Conservation (phyloP, 805 yeast genomes). For the Kluyveromyces siamensis region DNA sequence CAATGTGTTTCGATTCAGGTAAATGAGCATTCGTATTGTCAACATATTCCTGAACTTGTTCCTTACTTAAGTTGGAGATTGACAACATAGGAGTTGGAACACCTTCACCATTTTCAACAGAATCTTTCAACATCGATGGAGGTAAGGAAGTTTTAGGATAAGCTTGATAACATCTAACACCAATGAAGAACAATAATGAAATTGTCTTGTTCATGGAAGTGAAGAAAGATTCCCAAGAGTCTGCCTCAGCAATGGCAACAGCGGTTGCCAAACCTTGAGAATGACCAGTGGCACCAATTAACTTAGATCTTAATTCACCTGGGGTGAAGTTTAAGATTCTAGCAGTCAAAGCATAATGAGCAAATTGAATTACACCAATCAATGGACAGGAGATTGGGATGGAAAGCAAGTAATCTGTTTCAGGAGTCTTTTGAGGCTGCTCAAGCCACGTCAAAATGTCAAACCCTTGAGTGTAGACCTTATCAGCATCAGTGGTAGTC, state of each 20-base stretch:
- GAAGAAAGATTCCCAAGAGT: slow-evolving; percentile 78
- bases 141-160: slow-evolving; percentile 93
- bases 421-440: slow-evolving; percentile 80
- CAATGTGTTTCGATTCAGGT: slow-evolving; percentile 85
- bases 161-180: slow-evolving; percentile 80
- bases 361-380: slow-evolving; percentile 90
- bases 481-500: slow-evolving; percentile 67
- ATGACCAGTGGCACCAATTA: slow-evolving; percentile 79
- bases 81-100: slow-evolving; percentile 96
- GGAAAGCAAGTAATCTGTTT: slow-evolving; percentile 73
- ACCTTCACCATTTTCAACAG: slow-evolving; percentile 91
- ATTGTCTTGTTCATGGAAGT: slow-evolving; percentile 67
- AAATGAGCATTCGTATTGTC: slow-evolving; percentile 86
- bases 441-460: slow-evolving; percentile 83
- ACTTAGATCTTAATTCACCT: slow-evolving; percentile 65
- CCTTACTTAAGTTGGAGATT: slow-evolving; percentile 74
- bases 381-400: slow-evolving; percentile 97
- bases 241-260: slow-evolving; percentile 73
- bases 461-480: slow-evolving; percentile 88
- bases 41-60: slow-evolving; percentile 71
- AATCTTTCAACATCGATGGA: slow-evolving; percentile 86
- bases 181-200: slow-evolving; percentile 82
- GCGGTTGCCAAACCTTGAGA: slow-evolving; percentile 92
- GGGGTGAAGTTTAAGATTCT: slow-evolving; percentile 80
- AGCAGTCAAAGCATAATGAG: slow-evolving; percentile 86